Evolutionary conservation across 768 basidiomycete genomes (phyloP).

Genomic region (Chalciporus pseudorubinellus): DNA sequence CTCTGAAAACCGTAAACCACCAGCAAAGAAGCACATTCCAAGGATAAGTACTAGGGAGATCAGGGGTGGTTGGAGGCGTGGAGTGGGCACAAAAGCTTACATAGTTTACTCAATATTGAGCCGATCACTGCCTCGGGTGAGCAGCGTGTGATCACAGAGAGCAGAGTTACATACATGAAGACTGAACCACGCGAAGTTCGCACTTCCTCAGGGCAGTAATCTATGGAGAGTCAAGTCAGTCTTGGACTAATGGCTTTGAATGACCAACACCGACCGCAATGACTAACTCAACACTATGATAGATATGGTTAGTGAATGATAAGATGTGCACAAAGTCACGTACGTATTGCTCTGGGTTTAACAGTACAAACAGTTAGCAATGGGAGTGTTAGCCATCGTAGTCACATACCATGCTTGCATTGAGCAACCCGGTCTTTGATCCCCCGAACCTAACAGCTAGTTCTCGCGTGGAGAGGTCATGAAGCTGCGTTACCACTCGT

Average conservation of each 20-base stretch:
- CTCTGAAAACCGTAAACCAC: slow-evolving; percentile 73
- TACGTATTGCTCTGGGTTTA: slow-evolving; percentile 61
- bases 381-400: not conserved
- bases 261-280: slow-evolving; percentile 55
- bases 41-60: slow-evolving; percentile 62
- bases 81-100: slow-evolving; percentile 33
- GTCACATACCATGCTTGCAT: slow-evolving; percentile 68
- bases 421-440: slow-evolving; percentile 72
- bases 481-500: slow-evolving; percentile 44
- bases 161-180: slow-evolving; percentile 52
- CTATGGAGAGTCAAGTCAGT: slow-evolving; percentile 22
- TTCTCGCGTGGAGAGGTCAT: slow-evolving; percentile 74
- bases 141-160: not conserved
- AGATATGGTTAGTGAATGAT: not conserved
- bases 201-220: slow-evolving; percentile 80
- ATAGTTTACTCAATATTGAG: slow-evolving; percentile 76
- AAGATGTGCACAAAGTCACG: slow-evolving; percentile 25
- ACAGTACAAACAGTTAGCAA: slow-evolving; percentile 4
- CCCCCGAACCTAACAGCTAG: slow-evolving; percentile 75
- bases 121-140: slow-evolving; percentile 60
- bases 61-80: slow-evolving; percentile 1
- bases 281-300: slow-evolving; percentile 57
- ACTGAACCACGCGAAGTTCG: slow-evolving; percentile 79
- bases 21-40: slow-evolving; percentile 90
- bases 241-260: not conserved